Percentiles rank a stretch among this genome's conserved stretches.
These are phyloP conservation scores for Quercus cerris DNA, from an alignment of 306 rosid species.

Conservation along the genomic window DNA sequence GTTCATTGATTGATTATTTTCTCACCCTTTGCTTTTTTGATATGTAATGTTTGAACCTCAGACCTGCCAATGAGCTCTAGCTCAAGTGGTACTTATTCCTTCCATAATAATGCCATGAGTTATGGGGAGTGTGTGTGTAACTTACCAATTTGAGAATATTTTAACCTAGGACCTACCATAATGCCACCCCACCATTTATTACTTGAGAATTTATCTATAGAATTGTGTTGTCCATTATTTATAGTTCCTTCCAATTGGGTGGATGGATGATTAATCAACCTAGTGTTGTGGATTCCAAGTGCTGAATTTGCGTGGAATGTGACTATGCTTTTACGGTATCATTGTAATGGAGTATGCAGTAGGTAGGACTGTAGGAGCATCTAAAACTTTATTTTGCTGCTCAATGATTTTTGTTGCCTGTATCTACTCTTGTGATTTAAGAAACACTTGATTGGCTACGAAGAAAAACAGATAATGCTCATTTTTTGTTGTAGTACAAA, in stretches of 20 bases:
- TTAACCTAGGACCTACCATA: too few relatives aligned
- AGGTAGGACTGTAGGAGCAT: neutral
- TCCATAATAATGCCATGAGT: too few relatives aligned
- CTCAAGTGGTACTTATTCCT: too few relatives aligned
- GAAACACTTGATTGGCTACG: neutral
- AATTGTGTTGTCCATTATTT: neutral
- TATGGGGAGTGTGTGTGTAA: too few relatives aligned
- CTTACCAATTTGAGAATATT: too few relatives aligned
- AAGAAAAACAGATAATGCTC: neutral
- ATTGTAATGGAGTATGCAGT: neutral
- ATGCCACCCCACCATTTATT: neutral
- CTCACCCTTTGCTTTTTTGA: neutral
- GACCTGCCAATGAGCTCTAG: too few relatives aligned
- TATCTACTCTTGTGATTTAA: neutral
- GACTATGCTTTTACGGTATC: neutral
- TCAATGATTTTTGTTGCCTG: neutral
- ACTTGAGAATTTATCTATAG: neutral
- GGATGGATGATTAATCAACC: neutral
- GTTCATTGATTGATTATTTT: neutral
- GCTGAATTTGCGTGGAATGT: neutral
- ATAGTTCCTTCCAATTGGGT: neutral
- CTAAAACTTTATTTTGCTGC: neutral
- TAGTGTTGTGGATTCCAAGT: neutral
- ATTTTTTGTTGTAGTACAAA: neutral
- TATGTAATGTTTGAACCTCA: too few relatives aligned